Conservation (phyloP, 2,329 filamentous ascomycete species). For the Huntiella abstrusa region DNA sequence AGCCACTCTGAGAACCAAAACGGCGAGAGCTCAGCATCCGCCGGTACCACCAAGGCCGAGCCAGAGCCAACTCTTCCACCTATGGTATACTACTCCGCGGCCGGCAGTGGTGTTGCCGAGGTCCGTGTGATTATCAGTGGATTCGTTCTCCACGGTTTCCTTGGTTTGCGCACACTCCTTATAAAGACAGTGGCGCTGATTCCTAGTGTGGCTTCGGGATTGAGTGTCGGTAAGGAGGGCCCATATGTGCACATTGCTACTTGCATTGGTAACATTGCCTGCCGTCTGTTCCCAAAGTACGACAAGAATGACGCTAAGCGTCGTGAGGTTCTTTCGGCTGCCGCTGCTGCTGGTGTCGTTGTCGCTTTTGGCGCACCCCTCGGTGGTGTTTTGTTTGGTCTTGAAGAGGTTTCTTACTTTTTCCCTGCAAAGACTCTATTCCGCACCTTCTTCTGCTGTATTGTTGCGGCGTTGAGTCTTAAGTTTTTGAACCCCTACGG, state of each 20-base stretch:
- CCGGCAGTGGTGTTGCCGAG: conserved; percentile 89
- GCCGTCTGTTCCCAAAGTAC: conserved; percentile 87
- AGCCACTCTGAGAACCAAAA: conserved; percentile 21
- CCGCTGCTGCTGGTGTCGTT: conserved; percentile 76
- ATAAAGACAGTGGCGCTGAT: conserved; percentile 72
- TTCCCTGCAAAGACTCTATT: conserved; percentile 96
- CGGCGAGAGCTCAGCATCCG: conserved; percentile 17
- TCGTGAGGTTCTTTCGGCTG: conserved; percentile 81
- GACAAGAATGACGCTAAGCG: conserved; percentile 86
- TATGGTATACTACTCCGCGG: conserved; percentile 90
- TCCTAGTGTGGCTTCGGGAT: conserved; percentile 75
- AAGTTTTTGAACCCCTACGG: conserved; percentile 95
- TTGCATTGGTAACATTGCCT: conserved; percentile 87
- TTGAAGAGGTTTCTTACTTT: conserved; percentile 94
- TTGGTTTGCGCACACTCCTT: conserved; percentile 70
- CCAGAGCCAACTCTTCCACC: conserved; percentile 30
- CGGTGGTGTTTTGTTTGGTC: conserved; percentile 75
- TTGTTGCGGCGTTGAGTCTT: conserved; percentile 72
- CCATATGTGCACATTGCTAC: conserved; percentile 96
- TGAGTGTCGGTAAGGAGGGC: conserved; percentile 85
- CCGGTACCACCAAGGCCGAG: conserved; percentile 19
- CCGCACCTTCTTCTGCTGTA: conserved; percentile 95
- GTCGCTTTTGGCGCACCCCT: conserved; percentile 83
- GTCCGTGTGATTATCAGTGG: conserved; percentile 96
- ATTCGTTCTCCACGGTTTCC: conserved; percentile 88